phyloP scores from a whole-genome alignment of 2,329 filamentous ascomycete species.

The Nemania sp. region DNA sequence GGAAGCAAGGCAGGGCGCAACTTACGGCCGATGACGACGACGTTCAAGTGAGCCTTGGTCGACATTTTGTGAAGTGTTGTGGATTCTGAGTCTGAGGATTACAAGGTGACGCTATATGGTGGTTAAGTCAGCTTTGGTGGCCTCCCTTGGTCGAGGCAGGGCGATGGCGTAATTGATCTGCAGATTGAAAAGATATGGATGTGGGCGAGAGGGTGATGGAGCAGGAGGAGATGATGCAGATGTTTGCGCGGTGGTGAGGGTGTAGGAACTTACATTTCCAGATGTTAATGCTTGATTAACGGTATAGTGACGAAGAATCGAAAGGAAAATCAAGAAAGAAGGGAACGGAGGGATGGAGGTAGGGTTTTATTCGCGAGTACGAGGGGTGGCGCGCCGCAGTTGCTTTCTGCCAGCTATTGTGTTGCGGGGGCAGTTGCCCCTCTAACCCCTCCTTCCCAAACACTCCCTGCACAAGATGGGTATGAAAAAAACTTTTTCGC shows the following conservation, averaged over 20 bases:
- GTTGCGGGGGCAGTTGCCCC: conserved; percentile 28
- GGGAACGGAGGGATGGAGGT: conserved; percentile 28
- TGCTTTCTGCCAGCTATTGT: conserved; percentile 20
- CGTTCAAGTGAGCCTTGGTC: conserved; percentile 90
- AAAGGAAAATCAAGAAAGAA: conserved; percentile 36
- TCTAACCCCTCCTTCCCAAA: conserved; percentile 30
- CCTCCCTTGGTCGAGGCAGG: neutral
- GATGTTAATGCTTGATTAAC: conserved; percentile 47
- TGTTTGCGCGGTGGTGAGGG: conserved; percentile 12
- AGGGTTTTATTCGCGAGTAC: conserved; percentile 30
- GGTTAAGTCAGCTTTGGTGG: conserved; percentile 1
- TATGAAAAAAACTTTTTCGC: conserved; percentile 26
- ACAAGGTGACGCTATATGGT: conserved; percentile 16
- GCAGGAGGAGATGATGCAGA: conserved; percentile 1
- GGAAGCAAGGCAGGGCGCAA: conserved; percentile 22
- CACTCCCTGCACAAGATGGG: conserved; percentile 21
- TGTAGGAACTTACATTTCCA: conserved; percentile 37
- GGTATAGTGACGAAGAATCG: conserved; percentile 44
- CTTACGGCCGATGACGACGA: conserved; percentile 81
- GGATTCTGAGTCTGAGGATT: conserved; percentile 41
- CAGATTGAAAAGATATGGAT: neutral
- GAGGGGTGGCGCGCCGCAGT: conserved; percentile 19
- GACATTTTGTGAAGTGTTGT: conserved; percentile 23
- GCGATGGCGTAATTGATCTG: neutral
- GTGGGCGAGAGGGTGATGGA: neutral